Percentiles rank a stretch among this genome's conserved stretches.
phyloP scores from a whole-genome alignment of 208 protist genomes.

The Trichomonas gallinae region DNA sequence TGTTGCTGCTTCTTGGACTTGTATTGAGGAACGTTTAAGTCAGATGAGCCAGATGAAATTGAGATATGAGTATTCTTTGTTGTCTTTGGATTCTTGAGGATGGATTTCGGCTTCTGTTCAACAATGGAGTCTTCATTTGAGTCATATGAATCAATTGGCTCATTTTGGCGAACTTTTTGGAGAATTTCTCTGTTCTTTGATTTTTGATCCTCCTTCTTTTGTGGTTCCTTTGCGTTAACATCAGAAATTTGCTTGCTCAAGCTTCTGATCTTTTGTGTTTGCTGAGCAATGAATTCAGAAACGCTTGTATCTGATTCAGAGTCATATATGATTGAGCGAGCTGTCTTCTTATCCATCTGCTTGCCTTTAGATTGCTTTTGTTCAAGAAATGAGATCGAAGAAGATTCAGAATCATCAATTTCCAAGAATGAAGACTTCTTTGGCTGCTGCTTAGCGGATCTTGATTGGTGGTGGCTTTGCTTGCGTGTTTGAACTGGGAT shows the following conservation, averaged over 20 bases:
- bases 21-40: background rate
- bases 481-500: no score
- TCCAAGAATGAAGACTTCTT: background rate
- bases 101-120: background rate
- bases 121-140: background rate
- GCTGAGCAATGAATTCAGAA: background rate
- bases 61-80: background rate
- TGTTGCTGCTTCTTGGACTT: background rate
- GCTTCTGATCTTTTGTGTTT: background rate
- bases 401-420: background rate
- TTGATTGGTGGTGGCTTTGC: no score
- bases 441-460: background rate
- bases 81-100: background rate
- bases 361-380: background rate
- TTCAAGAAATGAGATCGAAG: no score
- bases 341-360: background rate
- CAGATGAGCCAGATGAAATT: background rate
- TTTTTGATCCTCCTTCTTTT: background rate
- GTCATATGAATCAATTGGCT: background rate
- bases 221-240: background rate
- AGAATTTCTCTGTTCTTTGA: background rate
- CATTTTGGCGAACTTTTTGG: background rate
- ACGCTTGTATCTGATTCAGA: background rate
- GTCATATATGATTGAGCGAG: background rate
- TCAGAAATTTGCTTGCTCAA: background rate